Conservation (phyloP, 2,329 filamentous ascomycete genomes). For the Fusarium brachygibbosum region DNA sequence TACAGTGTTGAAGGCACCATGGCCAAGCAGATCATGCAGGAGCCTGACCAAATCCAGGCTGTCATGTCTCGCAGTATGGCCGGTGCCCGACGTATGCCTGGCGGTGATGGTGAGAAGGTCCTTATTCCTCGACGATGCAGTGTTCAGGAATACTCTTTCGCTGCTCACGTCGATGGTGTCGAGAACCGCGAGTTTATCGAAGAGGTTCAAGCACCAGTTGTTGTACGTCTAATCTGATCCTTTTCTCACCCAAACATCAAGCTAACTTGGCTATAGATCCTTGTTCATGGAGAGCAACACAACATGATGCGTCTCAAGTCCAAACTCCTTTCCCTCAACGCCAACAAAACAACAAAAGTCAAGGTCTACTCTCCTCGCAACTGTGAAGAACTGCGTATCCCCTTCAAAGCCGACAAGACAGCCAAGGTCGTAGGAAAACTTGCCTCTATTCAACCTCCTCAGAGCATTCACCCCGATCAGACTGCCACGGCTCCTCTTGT, state of each 20-base stretch:
- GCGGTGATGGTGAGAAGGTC: conserved; percentile 83
- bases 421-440: conserved; percentile 97
- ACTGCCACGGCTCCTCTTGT: conserved; percentile 68
- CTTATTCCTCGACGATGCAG: conserved; percentile 94
- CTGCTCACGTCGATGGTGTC: conserved; percentile 94
- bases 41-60: conserved; percentile 93
- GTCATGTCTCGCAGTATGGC: conserved; percentile 84
- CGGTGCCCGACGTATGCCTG: conserved; percentile 71
- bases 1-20: conserved; percentile 99
- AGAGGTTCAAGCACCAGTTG: conserved; percentile 89
- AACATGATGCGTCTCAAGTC: conserved; percentile 99
- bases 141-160: conserved; percentile 94
- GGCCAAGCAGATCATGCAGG: conserved; percentile 95
- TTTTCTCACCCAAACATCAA: not conserved
- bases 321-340: conserved; percentile 92
- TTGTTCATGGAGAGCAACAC: conserved; percentile 96
- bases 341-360: conserved; percentile 81
- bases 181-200: conserved; percentile 98
- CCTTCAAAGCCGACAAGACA: conserved; percentile 94
- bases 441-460: conserved; percentile 81
- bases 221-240: conserved; percentile 71
- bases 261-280: conserved; percentile 70
- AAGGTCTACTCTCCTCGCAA: conserved; percentile 96
- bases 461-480: conserved; percentile 44
- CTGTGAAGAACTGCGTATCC: conserved; percentile 93